phyloP scores from a whole-genome alignment of 208 protist genomes.

The Acanthamoeba triangularis region DNA sequence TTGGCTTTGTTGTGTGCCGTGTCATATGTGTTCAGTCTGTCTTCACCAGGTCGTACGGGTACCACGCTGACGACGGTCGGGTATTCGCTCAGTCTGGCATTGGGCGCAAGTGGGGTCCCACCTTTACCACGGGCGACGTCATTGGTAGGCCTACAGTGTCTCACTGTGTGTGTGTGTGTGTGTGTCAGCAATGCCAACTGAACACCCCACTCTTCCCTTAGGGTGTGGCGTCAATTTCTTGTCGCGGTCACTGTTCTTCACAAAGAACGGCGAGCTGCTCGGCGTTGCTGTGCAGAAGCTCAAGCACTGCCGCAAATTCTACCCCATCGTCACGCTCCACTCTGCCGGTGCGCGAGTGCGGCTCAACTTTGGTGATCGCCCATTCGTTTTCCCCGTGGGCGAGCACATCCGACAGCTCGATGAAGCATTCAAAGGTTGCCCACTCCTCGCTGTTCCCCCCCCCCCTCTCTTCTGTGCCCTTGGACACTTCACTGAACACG shows the following conservation, averaged over 20 bases:
- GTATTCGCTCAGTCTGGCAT: constrained; percentile 54
- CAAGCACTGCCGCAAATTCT: background rate
- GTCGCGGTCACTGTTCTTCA: constrained; percentile 70
- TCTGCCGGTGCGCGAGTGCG: background rate
- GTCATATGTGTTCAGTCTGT: background rate
- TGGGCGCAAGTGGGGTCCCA: constrained; percentile 50
- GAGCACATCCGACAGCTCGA: background rate
- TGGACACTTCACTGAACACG: background rate
- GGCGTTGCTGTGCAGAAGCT: constrained; percentile 30
- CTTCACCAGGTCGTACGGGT: constrained; percentile 58
- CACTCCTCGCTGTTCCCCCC: background rate
- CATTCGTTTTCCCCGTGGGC: background rate
- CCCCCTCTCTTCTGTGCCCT: background rate
- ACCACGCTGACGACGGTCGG: constrained; percentile 66
- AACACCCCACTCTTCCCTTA: background rate
- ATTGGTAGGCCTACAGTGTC: background rate
- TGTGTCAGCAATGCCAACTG: background rate
- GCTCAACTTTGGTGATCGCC: constrained; percentile 46
- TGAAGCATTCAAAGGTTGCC: background rate
- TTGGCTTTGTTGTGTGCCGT: background rate
- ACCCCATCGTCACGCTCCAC: background rate
- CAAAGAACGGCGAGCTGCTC: constrained; percentile 72
- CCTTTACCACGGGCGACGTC: constrained; percentile 57
- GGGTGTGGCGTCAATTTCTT: constrained; percentile 63
- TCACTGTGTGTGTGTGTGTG: background rate